A percentile compares a stretch with the other conserved stretches of the same genome.
These are phyloP conservation scores for Rhizopogon vesiculosus DNA, from an alignment of 768 basidiomycete species.

Conservation along the genomic window DNA sequence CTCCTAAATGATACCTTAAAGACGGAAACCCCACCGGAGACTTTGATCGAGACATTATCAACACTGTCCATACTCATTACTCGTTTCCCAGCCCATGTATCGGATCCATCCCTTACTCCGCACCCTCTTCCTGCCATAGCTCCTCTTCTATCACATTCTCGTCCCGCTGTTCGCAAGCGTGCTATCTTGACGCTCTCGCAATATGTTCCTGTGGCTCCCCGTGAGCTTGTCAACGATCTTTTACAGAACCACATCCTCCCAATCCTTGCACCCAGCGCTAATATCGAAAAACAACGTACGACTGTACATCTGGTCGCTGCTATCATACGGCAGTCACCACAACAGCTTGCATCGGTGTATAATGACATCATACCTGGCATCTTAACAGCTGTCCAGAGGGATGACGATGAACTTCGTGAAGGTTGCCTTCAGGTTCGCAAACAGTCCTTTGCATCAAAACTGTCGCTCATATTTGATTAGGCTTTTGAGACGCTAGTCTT, in stretches of 20 bases:
- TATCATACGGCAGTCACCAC: conserved; percentile 69
- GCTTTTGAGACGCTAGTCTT: conserved; percentile 84
- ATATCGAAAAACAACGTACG: conserved; percentile 68
- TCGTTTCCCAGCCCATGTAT: conserved; percentile 71
- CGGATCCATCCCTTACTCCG: conserved; percentile 45
- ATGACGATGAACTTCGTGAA: conserved; percentile 84
- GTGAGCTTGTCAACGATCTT: conserved; percentile 56
- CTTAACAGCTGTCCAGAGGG: conserved; percentile 60
- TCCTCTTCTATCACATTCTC: conserved; percentile 66
- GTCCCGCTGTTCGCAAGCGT: conserved; percentile 89
- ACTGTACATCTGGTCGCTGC: conserved; percentile 78
- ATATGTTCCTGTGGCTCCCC: conserved; percentile 70
- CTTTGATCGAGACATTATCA: conserved; percentile 76
- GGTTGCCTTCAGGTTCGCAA: conserved; percentile 63
- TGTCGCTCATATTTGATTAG: conserved; percentile 30
- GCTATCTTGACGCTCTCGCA: conserved; percentile 84
- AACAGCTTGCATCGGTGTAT: conserved; percentile 58
- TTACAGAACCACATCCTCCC: conserved; percentile 57
- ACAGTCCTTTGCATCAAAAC: not conserved
- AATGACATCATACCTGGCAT: conserved; percentile 65
- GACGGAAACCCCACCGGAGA: conserved; percentile 72
- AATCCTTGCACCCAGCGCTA: conserved; percentile 46
- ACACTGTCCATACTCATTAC: conserved; percentile 86
- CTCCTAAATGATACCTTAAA: conserved; percentile 20
- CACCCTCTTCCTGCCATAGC: conserved; percentile 64